Evolutionary conservation across 176 grass and related monocot genomes (phyloP), one percentile per base, ranked within the genome.

Genomic region (Musa itinerans): DNA sequence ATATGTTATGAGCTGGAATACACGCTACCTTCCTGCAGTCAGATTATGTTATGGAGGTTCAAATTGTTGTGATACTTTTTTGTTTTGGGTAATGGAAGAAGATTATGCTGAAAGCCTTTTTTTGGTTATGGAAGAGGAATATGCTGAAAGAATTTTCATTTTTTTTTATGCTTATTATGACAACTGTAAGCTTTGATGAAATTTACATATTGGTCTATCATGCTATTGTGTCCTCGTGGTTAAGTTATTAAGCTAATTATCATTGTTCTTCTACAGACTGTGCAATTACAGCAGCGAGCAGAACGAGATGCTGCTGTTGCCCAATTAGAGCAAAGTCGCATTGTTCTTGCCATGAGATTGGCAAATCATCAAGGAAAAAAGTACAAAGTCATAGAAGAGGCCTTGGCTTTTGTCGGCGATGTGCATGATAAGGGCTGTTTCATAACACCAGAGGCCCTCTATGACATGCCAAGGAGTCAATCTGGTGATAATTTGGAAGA

Each of bases 361-460:
- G 80, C 85, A 53, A 82, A 96, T 53, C 87, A 96, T 83, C 87
- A 86, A 53, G 92, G 92, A 3, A 87, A 84, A 74, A 89, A 87
- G 78, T 87, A 84, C 68, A 84, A 54, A 83, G 89, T 96, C 64
- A 92, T 96, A 27, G 85, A 92, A 62, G 92, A 96, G 58, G 85
- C 89, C 53, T 75, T 92, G 66, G 87, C 85, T 57, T 87, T 96
- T 78, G 84, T 96, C 26, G 84, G 80, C 12, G 81, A 92, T 59
- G 84, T 91, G 19, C 80, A 81, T 78, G 74, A 86, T n/a, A 84
- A 78, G 54, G 78, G 72, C 68, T 43, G 73, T 71, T 96, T 84
- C 65, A 75, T 89, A 64, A 89, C 75, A n/a, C 85, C 71, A 13
- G 84, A 89, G 83, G 78, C 89, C 87, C 63, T 83, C 13, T 71